phyloP scores from a whole-genome alignment of 371 early-diverging fungal genomes.

The Mortierella sp. region DNA sequence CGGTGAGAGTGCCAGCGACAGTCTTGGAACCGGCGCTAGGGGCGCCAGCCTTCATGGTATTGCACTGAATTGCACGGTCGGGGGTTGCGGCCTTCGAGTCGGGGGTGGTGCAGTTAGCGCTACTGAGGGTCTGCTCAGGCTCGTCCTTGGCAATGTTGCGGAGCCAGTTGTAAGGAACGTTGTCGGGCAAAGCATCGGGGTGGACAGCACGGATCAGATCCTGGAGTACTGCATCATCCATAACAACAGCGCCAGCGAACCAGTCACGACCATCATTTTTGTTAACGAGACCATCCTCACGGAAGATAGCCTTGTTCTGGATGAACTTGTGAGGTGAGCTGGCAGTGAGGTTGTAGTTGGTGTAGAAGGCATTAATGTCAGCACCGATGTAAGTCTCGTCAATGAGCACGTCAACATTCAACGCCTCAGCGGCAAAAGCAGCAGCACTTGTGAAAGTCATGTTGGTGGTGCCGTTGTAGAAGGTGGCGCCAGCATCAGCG shows the following conservation, averaged over 20 bases:
- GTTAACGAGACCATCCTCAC: conserved; percentile 77
- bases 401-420: conserved; percentile 77
- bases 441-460: conserved; percentile 57
- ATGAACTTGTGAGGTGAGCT: conserved; percentile 38
- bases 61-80: conserved; percentile 63
- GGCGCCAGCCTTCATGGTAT: conserved; percentile 49
- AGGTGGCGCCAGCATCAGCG: conserved; percentile 74
- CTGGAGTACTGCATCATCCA: conserved; percentile 78
- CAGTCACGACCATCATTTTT: conserved; percentile 74
- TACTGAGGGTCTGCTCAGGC: conserved; percentile 58
- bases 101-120: conserved; percentile 67
- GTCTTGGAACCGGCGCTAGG: conserved; percentile 25
- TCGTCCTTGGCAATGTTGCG: conserved; percentile 75
- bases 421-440: conserved; percentile 67
- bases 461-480: conserved; percentile 52
- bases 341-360: conserved; percentile 64
- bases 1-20: conserved; percentile 22
- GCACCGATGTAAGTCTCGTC: conserved; percentile 76
- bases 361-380: conserved; percentile 61
- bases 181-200: conserved; percentile 63
- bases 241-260: conserved; percentile 77
- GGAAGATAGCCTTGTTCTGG: conserved; percentile 73
- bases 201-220: conserved; percentile 77
- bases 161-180: conserved; percentile 70
- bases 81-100: conserved; percentile 63